Evolutionary conservation across 768 basidiomycete species (phyloP), one percentile per base, ranked within the genome.

Genomic region (Phaeotremella fagi): DNA sequence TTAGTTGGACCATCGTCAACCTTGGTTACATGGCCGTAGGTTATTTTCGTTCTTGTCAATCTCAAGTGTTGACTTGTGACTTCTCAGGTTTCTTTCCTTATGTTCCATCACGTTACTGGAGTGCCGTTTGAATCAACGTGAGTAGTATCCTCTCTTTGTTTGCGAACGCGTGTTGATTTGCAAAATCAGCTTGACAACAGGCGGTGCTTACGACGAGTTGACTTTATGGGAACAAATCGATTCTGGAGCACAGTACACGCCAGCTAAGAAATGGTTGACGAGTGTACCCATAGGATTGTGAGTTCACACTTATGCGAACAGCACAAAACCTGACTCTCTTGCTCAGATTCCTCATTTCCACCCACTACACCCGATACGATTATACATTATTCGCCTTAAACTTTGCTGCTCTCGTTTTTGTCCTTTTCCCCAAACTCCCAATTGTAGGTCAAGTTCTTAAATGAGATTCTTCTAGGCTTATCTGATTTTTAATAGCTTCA

Each of bases 151-250:
- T 36, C 5, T 7, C 31, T 7, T 33, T 33, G 31, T n/a, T n/a
- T n/a, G n/a, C n/a, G n/a, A n/a, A n/a, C n/a, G n/a, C n/a, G n/a
- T n/a, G n/a, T n/a, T n/a, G n/a, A n/a, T n/a, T n/a, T n/a, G n/a
- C n/a, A n/a, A n/a, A n/a, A n/a, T n/a, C 45, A 72, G 66, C 33
- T 57, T 72, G 49, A 64, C 71, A 16, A 68, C 69, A 63, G 86
- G 85, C 11, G 95, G 95, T 22, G 95, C 90, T 12, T 99, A 94
- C 76, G 95, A 98, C 73, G 90, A 97, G 65, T 81, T 98, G 44
- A 98, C 95, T 0, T 78, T 99, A 26, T 99, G 95, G 95, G 95
- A 99, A 71, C 95, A 99, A 79, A 99, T 99, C 45, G 95, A 99
- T 75, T 87, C 88, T 45, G 95, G 95, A 33, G 95, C 92, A 0